These are phyloP conservation scores for Dissophora ornata DNA, from an alignment of 192 early-diverging fungal genomes.

Conservation along the genomic window DNA sequence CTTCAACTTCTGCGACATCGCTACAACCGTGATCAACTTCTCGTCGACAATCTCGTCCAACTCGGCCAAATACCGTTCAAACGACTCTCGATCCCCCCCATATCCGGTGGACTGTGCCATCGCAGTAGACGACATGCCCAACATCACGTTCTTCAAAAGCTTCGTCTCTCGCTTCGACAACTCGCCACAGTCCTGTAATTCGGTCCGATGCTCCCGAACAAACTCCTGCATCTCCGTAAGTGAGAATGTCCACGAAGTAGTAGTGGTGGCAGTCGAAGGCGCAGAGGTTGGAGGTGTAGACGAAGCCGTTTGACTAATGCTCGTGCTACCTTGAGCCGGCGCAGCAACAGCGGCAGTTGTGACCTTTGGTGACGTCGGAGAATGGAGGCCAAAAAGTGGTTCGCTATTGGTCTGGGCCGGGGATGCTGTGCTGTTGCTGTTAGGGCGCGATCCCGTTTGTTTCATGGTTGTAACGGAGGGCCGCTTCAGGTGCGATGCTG, in stretches of 20 bases:
- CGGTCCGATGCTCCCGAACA: conserved; percentile 69
- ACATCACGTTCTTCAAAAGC: conserved; percentile 66
- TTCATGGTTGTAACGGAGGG: conserved; percentile 37
- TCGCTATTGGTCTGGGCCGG: conserved; percentile 9
- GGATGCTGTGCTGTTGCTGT: conserved; percentile 5
- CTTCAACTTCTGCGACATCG: conserved; percentile 42
- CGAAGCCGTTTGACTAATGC: background rate
- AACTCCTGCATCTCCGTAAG: conserved; percentile 69
- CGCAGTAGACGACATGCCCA: conserved; percentile 60
- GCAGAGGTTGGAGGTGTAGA: background rate
- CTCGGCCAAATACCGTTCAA: conserved; percentile 58
- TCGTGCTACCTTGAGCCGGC: background rate
- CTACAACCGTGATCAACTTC: conserved; percentile 64
- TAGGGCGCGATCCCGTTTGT: conserved; percentile 1
- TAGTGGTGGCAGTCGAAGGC: background rate
- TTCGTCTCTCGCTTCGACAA: conserved; percentile 74
- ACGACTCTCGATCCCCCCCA: conserved; percentile 15
- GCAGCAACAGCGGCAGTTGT: background rate
- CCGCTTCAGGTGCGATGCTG: conserved; percentile 30
- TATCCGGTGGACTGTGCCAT: conserved; percentile 21
- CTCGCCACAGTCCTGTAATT: conserved; percentile 71
- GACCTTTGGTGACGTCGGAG: conserved; percentile 33
- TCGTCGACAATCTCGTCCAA: conserved; percentile 65
- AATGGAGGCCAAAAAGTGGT: conserved; percentile 18
- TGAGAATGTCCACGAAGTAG: conserved; percentile 13